phyloP scores from a whole-genome alignment of 352 stramenopile species.

The Sclerospora graminicola region DNA sequence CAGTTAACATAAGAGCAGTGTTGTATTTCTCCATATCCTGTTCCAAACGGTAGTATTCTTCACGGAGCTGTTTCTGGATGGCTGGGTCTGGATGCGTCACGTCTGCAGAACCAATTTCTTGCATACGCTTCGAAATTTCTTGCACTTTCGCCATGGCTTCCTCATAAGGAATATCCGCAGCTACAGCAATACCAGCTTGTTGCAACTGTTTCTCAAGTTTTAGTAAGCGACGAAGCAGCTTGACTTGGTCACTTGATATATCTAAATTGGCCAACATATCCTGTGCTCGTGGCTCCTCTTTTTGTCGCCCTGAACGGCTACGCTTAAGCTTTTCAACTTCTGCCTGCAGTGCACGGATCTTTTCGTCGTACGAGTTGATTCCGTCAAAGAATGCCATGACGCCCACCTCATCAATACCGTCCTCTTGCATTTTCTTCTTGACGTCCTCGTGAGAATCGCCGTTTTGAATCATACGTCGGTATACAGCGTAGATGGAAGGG shows the following conservation, averaged over 20 bases:
- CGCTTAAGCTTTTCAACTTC: slow-evolving; percentile 79
- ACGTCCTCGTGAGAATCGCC: slow-evolving; percentile 57
- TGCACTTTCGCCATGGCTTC: slow-evolving; percentile 86
- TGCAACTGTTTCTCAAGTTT: slow-evolving; percentile 81
- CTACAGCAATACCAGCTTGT: slow-evolving; percentile 79
- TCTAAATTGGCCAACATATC: slow-evolving; percentile 69
- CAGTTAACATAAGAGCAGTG: slow-evolving; percentile 85
- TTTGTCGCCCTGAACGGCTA: slow-evolving; percentile 33
- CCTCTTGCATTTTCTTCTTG: slow-evolving; percentile 65
- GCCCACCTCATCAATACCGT: slow-evolving; percentile 58
- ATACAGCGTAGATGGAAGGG: slow-evolving; percentile 48
- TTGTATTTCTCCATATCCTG: slow-evolving; percentile 94
- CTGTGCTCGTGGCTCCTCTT: slow-evolving; percentile 40
- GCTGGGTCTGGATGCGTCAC: slow-evolving; percentile 71
- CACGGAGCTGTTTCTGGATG: slow-evolving; percentile 77
- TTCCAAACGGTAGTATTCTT: slow-evolving; percentile 90
- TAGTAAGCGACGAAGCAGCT: slow-evolving; percentile 64
- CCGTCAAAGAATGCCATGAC: slow-evolving; percentile 78
- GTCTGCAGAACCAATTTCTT: slow-evolving; percentile 88
- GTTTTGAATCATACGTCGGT: slow-evolving; percentile 63
- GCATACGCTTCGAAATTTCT: slow-evolving; percentile 86
- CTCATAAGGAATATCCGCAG: slow-evolving; percentile 90
- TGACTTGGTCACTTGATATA: slow-evolving; percentile 64
- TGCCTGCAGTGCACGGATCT: slow-evolving; percentile 68
- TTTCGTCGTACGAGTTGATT: slow-evolving; percentile 76